Conservation (phyloP, 140 eudicot species). For the Oenanthe javanica region DNA sequence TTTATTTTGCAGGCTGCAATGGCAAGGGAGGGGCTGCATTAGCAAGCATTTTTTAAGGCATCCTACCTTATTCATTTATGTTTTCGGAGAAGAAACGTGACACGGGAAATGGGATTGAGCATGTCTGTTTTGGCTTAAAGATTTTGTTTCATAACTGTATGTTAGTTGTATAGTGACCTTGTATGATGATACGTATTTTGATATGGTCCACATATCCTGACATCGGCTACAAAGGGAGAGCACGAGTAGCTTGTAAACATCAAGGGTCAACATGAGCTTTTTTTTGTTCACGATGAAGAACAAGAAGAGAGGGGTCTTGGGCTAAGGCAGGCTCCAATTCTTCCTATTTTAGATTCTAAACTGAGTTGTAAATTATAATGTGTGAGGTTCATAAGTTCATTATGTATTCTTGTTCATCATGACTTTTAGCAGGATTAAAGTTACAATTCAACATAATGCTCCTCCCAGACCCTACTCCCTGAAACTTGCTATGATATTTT, state of each 20-base stretch:
- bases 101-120: background rate
- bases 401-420: background rate
- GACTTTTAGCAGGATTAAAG: too few species aligned
- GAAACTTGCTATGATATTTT: too few species aligned
- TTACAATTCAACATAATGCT: too few species aligned
- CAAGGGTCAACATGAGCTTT: background rate
- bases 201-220: background rate
- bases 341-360: background rate
- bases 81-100: background rate
- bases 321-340: background rate
- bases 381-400: background rate
- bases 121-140: background rate
- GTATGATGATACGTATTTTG: background rate
- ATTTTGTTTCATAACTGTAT: background rate
- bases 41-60: conserved; percentile 16
- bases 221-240: background rate
- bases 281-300: background rate
- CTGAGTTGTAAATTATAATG: background rate
- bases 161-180: background rate
- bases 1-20: conserved; percentile 31
- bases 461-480: too few species aligned
- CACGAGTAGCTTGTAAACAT: background rate
- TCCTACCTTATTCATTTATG: background rate
- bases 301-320: background rate
- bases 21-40: conserved; percentile 36